Base-by-base conservation (phyloP, 1,139 yeast species). In the Geotrichum macrosporum region DNA sequence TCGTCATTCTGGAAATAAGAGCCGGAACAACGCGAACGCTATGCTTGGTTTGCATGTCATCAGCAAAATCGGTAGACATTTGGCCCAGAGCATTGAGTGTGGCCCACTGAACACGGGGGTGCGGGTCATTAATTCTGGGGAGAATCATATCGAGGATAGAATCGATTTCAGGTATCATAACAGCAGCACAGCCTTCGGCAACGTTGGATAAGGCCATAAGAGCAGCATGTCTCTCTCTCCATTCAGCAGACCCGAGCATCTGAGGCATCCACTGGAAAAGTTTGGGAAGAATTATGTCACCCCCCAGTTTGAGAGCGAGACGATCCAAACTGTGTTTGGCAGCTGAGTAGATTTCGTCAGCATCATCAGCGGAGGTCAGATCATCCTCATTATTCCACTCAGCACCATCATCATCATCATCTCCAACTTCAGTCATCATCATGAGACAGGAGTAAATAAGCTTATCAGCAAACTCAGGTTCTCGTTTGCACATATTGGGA, bases 221-320 rank as follows among this genome's bases (percentile, higher is more conserved):
- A 2, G 97, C 95, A 13, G 96, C 98, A 65, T 88, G 96, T 53
- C 96, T 82, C 65, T 88, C 95, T 65, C 95, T 81, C 98, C 98
- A 92, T 53, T 79, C 77, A 33, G 70, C 61, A 1, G 95, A 82
- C 49, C 72, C 72, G 29, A 85, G 68, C 95, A 92, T 84, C 47
- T 77, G 78, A 12, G 96, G 96, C 53, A 92, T 72, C 66, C 80
- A 84, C 60, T 83, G 87, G 69, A 92, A 92, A 50, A 92, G 71
- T 19, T 95, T 94, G 19, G 81, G 82, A 13, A 95, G 94, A 54
- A 92, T 73, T 8, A 83, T 74, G 61, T 81, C 83, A 35, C 96
- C 97, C 35, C 85, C 89, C 47, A 92, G 73, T 60, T 79, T 82
- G 56, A 92, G 75, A 1, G 96, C 77, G 20, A 88, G 84, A 66